Percentiles rank a stretch among this genome's conserved stretches.
Conservation (phyloP, 352 stramenopile genomes). For the Pythium vanterpoolii region DNA sequence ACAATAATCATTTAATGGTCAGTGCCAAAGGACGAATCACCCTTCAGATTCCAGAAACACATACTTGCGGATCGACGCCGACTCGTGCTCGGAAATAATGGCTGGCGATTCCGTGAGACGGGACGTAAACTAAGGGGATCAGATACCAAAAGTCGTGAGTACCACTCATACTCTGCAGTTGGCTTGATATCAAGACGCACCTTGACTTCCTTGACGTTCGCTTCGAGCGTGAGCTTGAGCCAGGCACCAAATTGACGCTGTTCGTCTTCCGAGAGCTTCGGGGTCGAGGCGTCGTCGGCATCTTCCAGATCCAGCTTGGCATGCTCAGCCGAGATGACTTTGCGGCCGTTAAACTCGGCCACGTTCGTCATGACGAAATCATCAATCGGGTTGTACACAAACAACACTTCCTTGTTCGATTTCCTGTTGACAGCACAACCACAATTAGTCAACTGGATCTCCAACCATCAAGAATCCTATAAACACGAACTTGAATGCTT, state of each 20-base stretch:
- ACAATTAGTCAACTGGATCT: not conserved
- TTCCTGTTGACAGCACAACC: constrained; percentile 39
- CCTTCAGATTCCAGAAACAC: not conserved
- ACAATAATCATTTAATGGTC: not conserved
- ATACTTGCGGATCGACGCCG: constrained; percentile 92
- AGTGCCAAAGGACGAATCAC: not conserved
- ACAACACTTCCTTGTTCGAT: constrained; percentile 95
- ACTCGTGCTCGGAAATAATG: constrained; percentile 99
- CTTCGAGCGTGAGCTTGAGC: constrained; percentile 90
- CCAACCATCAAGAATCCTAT: not conserved
- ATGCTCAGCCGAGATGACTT: constrained; percentile 95
- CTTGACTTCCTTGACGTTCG: constrained; percentile 88
- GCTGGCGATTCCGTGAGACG: constrained; percentile 96
- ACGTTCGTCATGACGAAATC: constrained; percentile 99
- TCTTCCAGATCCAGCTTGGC: constrained; percentile 92
- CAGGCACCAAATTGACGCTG: constrained; percentile 90
- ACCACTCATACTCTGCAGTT: not conserved
- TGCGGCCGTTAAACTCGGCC: constrained; percentile 94
- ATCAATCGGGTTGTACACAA: constrained; percentile 98
- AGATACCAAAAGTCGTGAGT: not conserved
- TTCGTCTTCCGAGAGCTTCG: constrained; percentile 85
- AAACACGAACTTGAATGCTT: constrained; percentile 95
- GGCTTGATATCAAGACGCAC: constrained; percentile 17
- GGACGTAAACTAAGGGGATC: constrained; percentile 53
- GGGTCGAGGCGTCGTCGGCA: constrained; percentile 41